Evolutionary conservation across 78 protist genomes (phyloP).

Genomic region (Mastigamoeba balamuthi): DNA sequence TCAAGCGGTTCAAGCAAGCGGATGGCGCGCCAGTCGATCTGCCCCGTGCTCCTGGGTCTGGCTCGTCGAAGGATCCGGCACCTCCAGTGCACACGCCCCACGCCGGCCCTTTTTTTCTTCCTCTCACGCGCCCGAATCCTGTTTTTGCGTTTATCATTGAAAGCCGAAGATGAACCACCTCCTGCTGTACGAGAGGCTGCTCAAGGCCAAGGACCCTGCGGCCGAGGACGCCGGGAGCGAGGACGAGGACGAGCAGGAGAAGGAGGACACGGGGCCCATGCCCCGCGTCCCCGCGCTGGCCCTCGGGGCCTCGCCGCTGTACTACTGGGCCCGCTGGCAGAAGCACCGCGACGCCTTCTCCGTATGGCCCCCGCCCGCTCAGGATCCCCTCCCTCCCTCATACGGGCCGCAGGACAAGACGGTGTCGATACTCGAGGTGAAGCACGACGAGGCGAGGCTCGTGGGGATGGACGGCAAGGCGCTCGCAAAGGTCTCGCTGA

Average conservation of each 20-base stretch:
- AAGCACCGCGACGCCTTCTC: no score
- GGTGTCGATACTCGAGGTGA: not conserved
- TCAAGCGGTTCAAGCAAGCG: no score
- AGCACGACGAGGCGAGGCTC: not conserved
- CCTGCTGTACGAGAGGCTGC: not conserved
- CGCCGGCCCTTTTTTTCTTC: no score
- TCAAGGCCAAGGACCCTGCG: not conserved
- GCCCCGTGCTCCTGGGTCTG: no score
- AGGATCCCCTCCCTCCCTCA: not conserved
- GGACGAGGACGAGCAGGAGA: not conserved
- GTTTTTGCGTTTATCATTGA: no score
- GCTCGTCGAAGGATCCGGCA: no score
- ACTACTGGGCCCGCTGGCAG: not conserved
- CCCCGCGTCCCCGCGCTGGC: not conserved
- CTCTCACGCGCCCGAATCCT: no score
- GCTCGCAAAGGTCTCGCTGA: not conserved
- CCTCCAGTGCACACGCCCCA: no score
- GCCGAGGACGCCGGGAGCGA: not conserved
- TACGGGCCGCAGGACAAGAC: not conserved
- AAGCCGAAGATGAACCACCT: not conserved
- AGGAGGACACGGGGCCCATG: not conserved
- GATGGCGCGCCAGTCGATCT: no score
- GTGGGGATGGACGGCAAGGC: not conserved
- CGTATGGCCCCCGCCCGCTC: no score
- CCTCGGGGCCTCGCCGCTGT: not conserved